A percentile compares a stretch with the other conserved stretches of the same genome.
phyloP scores from a whole-genome alignment of 805 yeast species.

The Ogataea saltuana region DNA sequence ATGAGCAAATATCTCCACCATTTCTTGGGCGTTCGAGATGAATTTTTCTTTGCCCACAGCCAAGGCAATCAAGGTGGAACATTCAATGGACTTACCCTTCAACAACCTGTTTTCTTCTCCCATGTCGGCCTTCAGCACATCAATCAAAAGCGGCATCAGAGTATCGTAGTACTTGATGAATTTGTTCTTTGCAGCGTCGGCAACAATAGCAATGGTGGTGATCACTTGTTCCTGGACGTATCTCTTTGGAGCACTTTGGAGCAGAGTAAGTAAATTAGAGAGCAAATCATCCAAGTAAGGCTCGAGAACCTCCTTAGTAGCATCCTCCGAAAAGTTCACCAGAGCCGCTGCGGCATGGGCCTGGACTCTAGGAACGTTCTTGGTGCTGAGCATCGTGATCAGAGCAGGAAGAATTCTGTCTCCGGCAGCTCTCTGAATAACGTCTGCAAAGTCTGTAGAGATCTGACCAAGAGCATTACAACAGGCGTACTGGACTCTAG shows the following conservation, averaged over 20 bases:
- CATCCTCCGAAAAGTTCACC: conserved; percentile 92
- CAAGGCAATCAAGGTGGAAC: conserved; percentile 88
- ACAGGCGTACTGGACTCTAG: conserved; percentile 95
- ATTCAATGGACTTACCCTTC: conserved; percentile 93
- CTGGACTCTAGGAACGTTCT: conserved; percentile 87
- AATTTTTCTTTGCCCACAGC: conserved; percentile 96
- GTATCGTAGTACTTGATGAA: conserved; percentile 92
- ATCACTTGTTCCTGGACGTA: conserved; percentile 97
- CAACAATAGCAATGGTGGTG: conserved; percentile 94
- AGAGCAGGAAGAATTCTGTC: conserved; percentile 82
- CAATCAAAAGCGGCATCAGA: conserved; percentile 82
- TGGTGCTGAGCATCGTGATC: conserved; percentile 71
- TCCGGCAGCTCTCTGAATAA: conserved; percentile 79
- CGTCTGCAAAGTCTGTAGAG: conserved; percentile 92
- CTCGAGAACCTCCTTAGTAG: conserved; percentile 80
- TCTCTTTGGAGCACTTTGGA: conserved; percentile 77
- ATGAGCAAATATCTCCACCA: conserved; percentile 67
- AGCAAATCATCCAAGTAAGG: conserved; percentile 89
- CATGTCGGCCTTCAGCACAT: conserved; percentile 75
- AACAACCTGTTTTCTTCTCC: conserved; percentile 76
- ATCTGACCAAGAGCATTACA: conserved; percentile 97
- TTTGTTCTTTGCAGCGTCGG: conserved; percentile 90
- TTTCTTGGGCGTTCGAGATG: conserved; percentile 67
- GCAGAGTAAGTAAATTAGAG: conserved; percentile 67
- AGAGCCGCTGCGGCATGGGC: conserved; percentile 98